Percentiles rank a stretch among this genome's conserved stretches.
These are phyloP conservation scores for Curvularia lunata DNA, from an alignment of 2,329 filamentous ascomycete genomes.

Conservation along the genomic window DNA sequence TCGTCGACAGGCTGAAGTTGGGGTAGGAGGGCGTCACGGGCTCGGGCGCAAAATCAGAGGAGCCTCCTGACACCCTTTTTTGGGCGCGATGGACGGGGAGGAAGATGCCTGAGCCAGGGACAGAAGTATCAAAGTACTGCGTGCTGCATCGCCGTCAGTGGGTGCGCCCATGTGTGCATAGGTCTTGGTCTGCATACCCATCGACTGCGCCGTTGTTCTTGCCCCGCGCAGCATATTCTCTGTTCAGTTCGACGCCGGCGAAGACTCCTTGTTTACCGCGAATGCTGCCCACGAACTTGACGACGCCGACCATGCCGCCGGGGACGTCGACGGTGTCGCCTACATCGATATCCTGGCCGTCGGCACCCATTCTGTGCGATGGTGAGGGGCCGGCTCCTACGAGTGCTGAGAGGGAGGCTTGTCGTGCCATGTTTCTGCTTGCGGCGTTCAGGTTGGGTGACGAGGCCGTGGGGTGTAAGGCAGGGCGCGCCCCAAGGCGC, in stretches of 20 bases:
- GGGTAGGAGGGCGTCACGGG: conserved; percentile 70
- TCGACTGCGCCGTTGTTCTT: conserved; percentile 98
- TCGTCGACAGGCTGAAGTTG: conserved; percentile 63
- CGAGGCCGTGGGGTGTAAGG: conserved; percentile 50
- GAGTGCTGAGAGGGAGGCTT: conserved; percentile 73
- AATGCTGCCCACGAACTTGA: conserved; percentile 88
- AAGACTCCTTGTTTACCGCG: conserved; percentile 90
- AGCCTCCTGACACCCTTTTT: conserved; percentile 67
- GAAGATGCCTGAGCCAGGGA: conserved; percentile 89
- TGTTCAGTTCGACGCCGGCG: conserved; percentile 86
- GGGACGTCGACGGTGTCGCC: conserved; percentile 91
- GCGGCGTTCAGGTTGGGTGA: conserved; percentile 53
- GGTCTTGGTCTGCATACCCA: conserved; percentile 65
- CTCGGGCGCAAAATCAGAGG: conserved; percentile 66
- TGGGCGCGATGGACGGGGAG: conserved; percentile 82
- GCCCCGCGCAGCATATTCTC: conserved; percentile 79
- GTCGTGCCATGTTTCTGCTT: conserved; percentile 65
- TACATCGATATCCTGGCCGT: conserved; percentile 66
- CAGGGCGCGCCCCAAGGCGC: conserved; percentile 48
- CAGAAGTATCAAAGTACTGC: conserved; percentile 79
- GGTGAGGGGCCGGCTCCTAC: conserved; percentile 58
- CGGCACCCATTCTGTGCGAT: conserved; percentile 53
- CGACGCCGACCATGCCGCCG: conserved; percentile 86
- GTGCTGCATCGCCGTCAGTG: conserved; percentile 48
- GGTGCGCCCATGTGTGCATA: conserved; percentile 2